Conservation (phyloP, 148 eudicot species). For the Simmondsia chinensis region DNA sequence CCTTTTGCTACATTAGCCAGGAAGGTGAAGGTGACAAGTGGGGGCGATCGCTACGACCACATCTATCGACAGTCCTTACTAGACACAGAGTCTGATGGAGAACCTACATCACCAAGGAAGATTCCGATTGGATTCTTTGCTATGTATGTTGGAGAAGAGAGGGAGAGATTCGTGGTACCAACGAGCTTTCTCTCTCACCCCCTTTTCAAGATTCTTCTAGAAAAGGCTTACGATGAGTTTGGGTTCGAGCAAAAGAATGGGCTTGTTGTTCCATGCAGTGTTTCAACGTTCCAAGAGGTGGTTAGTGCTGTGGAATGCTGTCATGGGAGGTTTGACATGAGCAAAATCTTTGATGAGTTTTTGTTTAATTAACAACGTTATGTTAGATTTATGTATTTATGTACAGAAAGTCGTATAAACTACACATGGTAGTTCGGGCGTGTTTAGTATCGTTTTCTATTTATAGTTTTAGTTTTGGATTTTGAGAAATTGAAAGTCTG, state of each 20-base stretch:
- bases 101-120: slow-evolving; percentile 1
- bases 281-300: slow-evolving; percentile 45
- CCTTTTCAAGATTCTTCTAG: slow-evolving; percentile 72
- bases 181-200: slow-evolving; percentile 71
- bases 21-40: slow-evolving; percentile 23
- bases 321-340: slow-evolving; percentile 52
- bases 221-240: slow-evolving; percentile 68
- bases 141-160: slow-evolving; percentile 62
- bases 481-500: too few species aligned
- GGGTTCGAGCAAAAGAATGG: slow-evolving; percentile 65
- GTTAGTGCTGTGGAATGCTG: slow-evolving; percentile 43
- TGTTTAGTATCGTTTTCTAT: too few species aligned
- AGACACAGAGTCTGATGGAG: slow-evolving; percentile 8
- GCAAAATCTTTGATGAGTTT: slow-evolving; percentile 51
- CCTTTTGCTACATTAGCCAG: slow-evolving; percentile 38
- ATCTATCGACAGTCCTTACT: slow-evolving; percentile 28
- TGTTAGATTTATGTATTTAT: slow-evolving; percentile 1
- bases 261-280: slow-evolving; percentile 64
- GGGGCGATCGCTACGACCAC: background rate
- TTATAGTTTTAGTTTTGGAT: too few species aligned
- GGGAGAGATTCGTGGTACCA: slow-evolving; percentile 61
- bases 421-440: too few species aligned
- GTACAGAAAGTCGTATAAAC: background rate
- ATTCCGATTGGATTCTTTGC: slow-evolving; percentile 51
- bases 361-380: too few species aligned